phyloP scores from a whole-genome alignment of 352 stramenopile genomes.

The Pythium dissotocum region DNA sequence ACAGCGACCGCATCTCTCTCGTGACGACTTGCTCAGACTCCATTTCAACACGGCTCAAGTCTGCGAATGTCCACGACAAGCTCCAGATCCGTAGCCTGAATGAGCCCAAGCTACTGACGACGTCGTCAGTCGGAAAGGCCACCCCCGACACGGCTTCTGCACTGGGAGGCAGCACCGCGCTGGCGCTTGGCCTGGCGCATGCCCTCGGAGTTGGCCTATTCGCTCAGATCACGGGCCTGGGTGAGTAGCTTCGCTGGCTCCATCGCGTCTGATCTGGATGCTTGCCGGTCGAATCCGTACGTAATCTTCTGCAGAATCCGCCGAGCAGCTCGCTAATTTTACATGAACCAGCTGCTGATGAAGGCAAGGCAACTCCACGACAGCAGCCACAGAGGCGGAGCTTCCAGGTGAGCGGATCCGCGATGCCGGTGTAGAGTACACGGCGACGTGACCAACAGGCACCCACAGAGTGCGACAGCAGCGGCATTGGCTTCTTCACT shows the following conservation, averaged over 20 bases:
- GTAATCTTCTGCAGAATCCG: neutral
- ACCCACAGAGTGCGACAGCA: neutral
- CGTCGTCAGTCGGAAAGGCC: neutral
- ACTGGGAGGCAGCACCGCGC: neutral
- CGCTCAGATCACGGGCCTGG: neutral
- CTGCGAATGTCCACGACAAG: neutral
- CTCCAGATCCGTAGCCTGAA: neutral
- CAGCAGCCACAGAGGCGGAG: neutral
- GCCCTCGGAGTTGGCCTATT: neutral
- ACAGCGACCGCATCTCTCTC: conserved; percentile 20
- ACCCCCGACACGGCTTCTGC: neutral
- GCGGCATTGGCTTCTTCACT: neutral
- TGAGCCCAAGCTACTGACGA: neutral
- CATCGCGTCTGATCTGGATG: conserved; percentile 1
- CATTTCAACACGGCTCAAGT: conserved; percentile 8
- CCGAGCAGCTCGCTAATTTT: neutral
- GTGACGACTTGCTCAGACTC: conserved; percentile 1
- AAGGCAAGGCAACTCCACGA: neutral
- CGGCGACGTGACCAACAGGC: neutral
- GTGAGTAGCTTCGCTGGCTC: neutral
- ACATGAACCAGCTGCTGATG: neutral
- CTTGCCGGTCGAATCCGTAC: neutral
- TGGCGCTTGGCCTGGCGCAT: neutral
- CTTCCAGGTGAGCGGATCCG: neutral
- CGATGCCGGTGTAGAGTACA: neutral